A percentile compares a stretch with the other conserved stretches of the same genome.
These are phyloP conservation scores for Ustilago sp. DNA, from an alignment of 1,284 basidiomycete genomes.

Conservation along the genomic window DNA sequence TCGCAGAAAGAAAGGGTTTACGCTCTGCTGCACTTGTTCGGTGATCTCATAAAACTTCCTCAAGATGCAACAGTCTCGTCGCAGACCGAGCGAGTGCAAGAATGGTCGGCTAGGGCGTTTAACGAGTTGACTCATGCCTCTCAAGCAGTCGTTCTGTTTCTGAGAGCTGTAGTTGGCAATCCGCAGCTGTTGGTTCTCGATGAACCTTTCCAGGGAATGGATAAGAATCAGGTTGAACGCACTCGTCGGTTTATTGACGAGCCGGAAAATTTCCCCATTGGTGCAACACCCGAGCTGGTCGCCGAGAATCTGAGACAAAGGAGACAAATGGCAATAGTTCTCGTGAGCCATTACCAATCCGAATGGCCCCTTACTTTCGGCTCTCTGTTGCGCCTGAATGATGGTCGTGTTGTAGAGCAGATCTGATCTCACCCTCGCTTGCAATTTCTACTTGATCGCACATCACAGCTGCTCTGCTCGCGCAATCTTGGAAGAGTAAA, in stretches of 20 bases:
- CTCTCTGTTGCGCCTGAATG: constrained; percentile 47
- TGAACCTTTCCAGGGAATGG: constrained; percentile 69
- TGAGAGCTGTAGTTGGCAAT: constrained; percentile 59
- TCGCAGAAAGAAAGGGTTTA: constrained; percentile 38
- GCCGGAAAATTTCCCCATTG: constrained; percentile 21
- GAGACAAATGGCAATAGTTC: constrained; percentile 47
- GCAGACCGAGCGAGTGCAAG: too few relatives aligned
- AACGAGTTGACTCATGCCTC: constrained; percentile 52
- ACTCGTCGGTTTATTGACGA: constrained; percentile 54
- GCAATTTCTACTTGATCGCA: too few relatives aligned
- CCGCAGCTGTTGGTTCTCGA: constrained; percentile 64
- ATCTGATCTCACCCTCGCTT: constrained; percentile 7
- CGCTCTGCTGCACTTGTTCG: constrained; percentile 42
- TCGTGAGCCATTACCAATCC: constrained; percentile 66
- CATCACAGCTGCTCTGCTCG: too few relatives aligned
- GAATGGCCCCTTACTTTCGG: constrained; percentile 64
- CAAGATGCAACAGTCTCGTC: background rate
- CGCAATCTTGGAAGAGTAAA: constrained; percentile 6
- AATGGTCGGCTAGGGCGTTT: constrained; percentile 30
- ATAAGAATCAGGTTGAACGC: constrained; percentile 47
- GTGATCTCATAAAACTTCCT: constrained; percentile 46
- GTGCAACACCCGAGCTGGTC: constrained; percentile 11
- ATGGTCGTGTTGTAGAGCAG: constrained; percentile 54
- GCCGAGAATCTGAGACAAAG: constrained; percentile 28
- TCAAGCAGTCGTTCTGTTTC: constrained; percentile 63